Evolutionary conservation across 805 yeast genomes (phyloP).

Genomic region (Ogataea trehaloabstinens): DNA sequence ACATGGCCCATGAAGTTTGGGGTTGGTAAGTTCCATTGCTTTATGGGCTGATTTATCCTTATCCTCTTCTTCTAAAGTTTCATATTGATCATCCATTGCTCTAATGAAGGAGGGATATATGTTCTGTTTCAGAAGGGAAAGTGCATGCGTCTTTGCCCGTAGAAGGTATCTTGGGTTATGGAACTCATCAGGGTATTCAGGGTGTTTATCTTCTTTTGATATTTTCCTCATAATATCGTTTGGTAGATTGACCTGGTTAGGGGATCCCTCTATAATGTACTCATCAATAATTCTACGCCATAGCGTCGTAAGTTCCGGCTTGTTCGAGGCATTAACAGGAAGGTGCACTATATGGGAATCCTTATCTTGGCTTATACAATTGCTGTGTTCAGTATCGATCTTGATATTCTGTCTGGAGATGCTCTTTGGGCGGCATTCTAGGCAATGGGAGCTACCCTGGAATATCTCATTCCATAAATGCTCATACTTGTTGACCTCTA

Average conservation of each 20-base stretch:
- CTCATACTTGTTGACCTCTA: slow-evolving; percentile 20
- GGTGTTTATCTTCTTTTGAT: slow-evolving; percentile 22
- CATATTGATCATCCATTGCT: slow-evolving; percentile 5
- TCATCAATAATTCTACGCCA: slow-evolving; percentile 34
- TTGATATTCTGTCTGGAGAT: not conserved
- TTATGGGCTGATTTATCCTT: slow-evolving; percentile 1
- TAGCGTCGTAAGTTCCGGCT: not conserved
- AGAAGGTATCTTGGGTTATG: slow-evolving; percentile 18
- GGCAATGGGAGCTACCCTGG: slow-evolving; percentile 5
- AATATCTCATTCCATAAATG: slow-evolving; percentile 15
- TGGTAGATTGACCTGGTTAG: slow-evolving; percentile 49
- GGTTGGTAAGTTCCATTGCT: not conserved
- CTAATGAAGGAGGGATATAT: slow-evolving; percentile 20
- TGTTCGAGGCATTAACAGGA: not conserved
- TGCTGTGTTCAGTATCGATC: not conserved
- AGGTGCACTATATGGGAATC: not conserved
- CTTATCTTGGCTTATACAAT: not conserved
- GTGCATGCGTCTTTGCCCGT: slow-evolving; percentile 16
- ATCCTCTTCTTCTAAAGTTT: slow-evolving; percentile 1
- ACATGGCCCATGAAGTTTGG: slow-evolving; percentile 9
- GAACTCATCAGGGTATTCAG: slow-evolving; percentile 1
- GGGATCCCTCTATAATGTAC: slow-evolving; percentile 43
- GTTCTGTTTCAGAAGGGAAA: slow-evolving; percentile 21
- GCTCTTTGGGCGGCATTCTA: slow-evolving; percentile 7
- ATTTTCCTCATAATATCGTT: slow-evolving; percentile 33